Evolutionary conservation across 2,329 filamentous ascomycete species (phyloP).

Genomic region (Nigrospora osmanthi): DNA sequence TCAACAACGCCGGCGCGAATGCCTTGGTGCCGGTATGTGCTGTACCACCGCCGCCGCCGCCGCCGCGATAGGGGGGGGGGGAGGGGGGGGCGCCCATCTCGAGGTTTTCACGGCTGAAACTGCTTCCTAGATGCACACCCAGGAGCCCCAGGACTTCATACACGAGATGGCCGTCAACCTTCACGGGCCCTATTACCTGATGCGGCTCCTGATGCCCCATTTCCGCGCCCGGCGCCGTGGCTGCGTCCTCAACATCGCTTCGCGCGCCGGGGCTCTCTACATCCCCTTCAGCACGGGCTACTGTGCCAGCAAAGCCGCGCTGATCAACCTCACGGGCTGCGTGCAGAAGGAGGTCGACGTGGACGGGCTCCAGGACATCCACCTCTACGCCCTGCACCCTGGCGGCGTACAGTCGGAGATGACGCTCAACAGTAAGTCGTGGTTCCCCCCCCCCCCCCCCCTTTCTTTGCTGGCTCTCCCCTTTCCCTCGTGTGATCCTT

Average conservation of each 20-base stretch:
- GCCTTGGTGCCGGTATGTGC: conserved; percentile 14
- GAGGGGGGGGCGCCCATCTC: no score
- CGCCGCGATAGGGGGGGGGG: no score
- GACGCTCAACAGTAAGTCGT: conserved; percentile 15
- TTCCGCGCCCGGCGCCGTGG: conserved; percentile 16
- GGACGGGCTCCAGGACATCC: conserved; percentile 16
- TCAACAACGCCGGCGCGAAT: conserved; percentile 22
- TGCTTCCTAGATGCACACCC: conserved; percentile 11
- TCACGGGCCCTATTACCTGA: conserved; percentile 20
- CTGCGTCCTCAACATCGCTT: conserved; percentile 21
- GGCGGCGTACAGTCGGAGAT: conserved; percentile 21
- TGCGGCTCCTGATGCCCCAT: conserved; percentile 16
- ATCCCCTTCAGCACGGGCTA: conserved; percentile 22
- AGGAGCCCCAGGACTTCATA: conserved; percentile 16
- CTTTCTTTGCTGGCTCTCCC: no score
- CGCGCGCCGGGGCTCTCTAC: conserved; percentile 18
- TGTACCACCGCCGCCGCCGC: no score
- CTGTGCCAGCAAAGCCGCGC: conserved; percentile 21
- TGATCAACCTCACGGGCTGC: conserved; percentile 22
- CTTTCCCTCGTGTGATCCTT: background rate
- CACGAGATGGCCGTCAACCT: conserved; percentile 20
- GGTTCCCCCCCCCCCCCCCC: background rate
- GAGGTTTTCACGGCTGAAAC: no score
- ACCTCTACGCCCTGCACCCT: conserved; percentile 21
- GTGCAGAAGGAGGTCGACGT: conserved; percentile 19